Evolutionary conservation across 2,329 filamentous ascomycete species (phyloP).

Genomic region (Ophiognomonia clavigignenti-juglandacearum): DNA sequence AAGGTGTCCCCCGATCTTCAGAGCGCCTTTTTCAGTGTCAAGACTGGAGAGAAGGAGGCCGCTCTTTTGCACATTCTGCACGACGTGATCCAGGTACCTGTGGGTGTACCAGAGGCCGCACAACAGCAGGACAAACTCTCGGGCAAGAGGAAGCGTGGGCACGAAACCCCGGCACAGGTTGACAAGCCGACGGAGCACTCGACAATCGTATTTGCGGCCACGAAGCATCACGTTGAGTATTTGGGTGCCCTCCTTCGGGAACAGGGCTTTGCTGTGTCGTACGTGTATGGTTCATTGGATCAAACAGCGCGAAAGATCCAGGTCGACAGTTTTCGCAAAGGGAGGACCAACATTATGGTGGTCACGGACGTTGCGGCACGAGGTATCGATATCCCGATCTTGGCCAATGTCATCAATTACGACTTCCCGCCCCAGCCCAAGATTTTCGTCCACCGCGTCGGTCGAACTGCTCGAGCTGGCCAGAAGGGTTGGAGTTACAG

Average conservation of each 20-base stretch:
- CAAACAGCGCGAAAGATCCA: slow-evolving; percentile 90
- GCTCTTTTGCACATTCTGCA: slow-evolving; percentile 84
- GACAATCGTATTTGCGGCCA: slow-evolving; percentile 90
- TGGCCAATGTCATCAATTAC: slow-evolving; percentile 98
- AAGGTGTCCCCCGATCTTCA: slow-evolving; percentile 96
- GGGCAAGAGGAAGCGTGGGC: slow-evolving; percentile 70
- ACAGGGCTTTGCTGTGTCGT: slow-evolving; percentile 84
- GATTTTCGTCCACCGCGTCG: slow-evolving; percentile 93
- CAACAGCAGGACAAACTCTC: slow-evolving; percentile 40
- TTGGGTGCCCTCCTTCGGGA: slow-evolving; percentile 72
- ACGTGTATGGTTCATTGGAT: slow-evolving; percentile 91
- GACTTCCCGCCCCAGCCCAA: slow-evolving; percentile 97
- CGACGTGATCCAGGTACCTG: slow-evolving; percentile 88
- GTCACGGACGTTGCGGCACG: slow-evolving; percentile 95
- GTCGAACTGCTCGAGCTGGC: slow-evolving; percentile 90
- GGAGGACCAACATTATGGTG: slow-evolving; percentile 83
- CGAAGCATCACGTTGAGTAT: slow-evolving; percentile 97
- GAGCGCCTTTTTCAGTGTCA: slow-evolving; percentile 90
- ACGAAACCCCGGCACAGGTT: slow-evolving; percentile 46
- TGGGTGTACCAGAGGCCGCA: slow-evolving; percentile 52
- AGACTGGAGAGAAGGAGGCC: slow-evolving; percentile 89
- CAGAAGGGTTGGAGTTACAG: slow-evolving; percentile 94
- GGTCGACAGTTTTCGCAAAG: slow-evolving; percentile 81
- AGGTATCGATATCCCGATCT: slow-evolving; percentile 94
- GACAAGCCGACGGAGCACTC: slow-evolving; percentile 83